Evolutionary conservation across 345 rosid species (phyloP).

Genomic region (Lumnitzera racemosa): DNA sequence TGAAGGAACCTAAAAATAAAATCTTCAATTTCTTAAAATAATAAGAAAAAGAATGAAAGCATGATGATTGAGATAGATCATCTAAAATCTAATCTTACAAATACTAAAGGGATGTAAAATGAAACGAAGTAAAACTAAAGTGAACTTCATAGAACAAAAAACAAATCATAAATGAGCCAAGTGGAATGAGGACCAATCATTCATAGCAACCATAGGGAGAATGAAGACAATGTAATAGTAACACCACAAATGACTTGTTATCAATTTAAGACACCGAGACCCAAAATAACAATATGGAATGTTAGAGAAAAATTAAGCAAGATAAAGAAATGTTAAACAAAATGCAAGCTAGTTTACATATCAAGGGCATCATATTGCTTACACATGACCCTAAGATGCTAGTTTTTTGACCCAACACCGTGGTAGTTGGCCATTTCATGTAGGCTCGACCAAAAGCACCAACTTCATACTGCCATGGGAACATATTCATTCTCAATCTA

Average conservation of each 20-base stretch:
- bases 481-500: slow-evolving; percentile 99
- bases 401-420: slow-evolving; percentile 90
- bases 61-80: too few species aligned
- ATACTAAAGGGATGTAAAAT: not conserved
- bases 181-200: slow-evolving; percentile 27
- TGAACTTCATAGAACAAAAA: not conserved
- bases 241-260: slow-evolving; percentile 16
- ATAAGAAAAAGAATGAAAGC: not conserved
- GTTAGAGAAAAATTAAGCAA: slow-evolving; percentile 16
- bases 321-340: slow-evolving; percentile 13
- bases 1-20: slow-evolving; percentile 15
- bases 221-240: slow-evolving; percentile 8
- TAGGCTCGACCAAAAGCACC: slow-evolving; percentile 70
- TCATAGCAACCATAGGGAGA: slow-evolving; percentile 22
- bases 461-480: slow-evolving; percentile 70
- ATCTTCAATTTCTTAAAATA: slow-evolving; percentile 1
- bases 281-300: slow-evolving; percentile 5
- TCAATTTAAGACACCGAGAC: too few species aligned
- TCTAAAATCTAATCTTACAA: slow-evolving; percentile 1
- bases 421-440: slow-evolving; percentile 81
- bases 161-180: slow-evolving; percentile 18
- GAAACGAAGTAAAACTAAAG: not conserved
- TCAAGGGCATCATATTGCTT: slow-evolving; percentile 99
- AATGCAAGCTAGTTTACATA: slow-evolving; percentile 39
- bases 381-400: slow-evolving; percentile 99